phyloP scores from a whole-genome alignment of 768 basidiomycete species.

The Lanmaoa rubissima region DNA sequence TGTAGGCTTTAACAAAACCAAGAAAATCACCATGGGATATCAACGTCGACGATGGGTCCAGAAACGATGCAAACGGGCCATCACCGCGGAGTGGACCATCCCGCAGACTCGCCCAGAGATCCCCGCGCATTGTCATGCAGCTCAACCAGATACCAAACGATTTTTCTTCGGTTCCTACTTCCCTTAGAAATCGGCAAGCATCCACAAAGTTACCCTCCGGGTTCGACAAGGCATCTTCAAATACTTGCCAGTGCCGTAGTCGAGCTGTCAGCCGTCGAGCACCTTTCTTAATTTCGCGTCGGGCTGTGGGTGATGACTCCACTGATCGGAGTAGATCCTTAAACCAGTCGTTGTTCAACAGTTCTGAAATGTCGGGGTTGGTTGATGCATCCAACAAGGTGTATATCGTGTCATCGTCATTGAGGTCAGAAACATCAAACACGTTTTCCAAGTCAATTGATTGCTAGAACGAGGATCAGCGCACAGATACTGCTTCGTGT shows the following conservation, averaged over 20 bases:
- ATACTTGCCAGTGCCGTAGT: slow-evolving; percentile 55
- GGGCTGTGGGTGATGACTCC: slow-evolving; percentile 31
- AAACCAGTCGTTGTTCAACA: slow-evolving; percentile 42
- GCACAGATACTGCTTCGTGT: background rate
- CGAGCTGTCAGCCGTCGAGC: slow-evolving; percentile 48
- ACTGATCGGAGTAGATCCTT: slow-evolving; percentile 18
- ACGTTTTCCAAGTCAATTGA: slow-evolving; percentile 52
- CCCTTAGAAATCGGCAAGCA: slow-evolving; percentile 53
- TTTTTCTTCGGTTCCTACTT: slow-evolving; percentile 62
- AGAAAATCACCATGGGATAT: slow-evolving; percentile 59
- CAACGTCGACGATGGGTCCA: slow-evolving; percentile 28
- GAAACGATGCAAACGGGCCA: slow-evolving; percentile 39
- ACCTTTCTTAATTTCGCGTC: slow-evolving; percentile 42
- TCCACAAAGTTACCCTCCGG: slow-evolving; percentile 45
- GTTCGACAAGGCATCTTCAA: slow-evolving; percentile 62
- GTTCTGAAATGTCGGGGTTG: slow-evolving; percentile 61
- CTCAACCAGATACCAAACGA: slow-evolving; percentile 73
- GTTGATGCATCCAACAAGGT: slow-evolving; percentile 63
- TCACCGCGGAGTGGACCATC: slow-evolving; percentile 17
- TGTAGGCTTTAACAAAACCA: slow-evolving; percentile 59
- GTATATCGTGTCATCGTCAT: slow-evolving; percentile 50
- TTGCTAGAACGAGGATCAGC: slow-evolving; percentile 41
- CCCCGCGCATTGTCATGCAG: slow-evolving; percentile 59
- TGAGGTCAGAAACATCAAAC: slow-evolving; percentile 53
- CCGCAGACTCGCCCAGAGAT: slow-evolving; percentile 36